A percentile compares a stretch with the other conserved stretches of the same genome.
These are phyloP conservation scores for Colletotrichum lindemuthianum DNA, from an alignment of 2,329 filamentous ascomycete genomes.

Conservation along the genomic window DNA sequence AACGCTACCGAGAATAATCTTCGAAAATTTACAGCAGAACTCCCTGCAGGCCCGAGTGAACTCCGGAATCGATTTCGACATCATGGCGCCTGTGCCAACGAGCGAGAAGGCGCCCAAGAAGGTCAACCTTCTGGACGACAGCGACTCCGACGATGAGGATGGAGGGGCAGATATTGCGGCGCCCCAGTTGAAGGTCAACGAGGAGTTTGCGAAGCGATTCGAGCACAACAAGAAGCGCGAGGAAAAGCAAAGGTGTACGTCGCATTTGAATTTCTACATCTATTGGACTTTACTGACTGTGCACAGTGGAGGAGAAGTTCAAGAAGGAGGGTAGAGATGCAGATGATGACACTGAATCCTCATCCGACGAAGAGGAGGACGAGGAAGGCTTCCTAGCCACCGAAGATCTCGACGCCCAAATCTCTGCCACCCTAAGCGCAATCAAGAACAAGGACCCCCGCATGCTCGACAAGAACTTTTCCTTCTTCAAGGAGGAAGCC, in stretches of 20 bases:
- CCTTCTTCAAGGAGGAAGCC: slow-evolving; percentile 73
- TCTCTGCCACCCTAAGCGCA: slow-evolving; percentile 85
- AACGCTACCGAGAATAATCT: slow-evolving; percentile 11
- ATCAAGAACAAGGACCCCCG: slow-evolving; percentile 91
- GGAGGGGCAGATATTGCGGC: slow-evolving; percentile 48
- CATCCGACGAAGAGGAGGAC: slow-evolving; percentile 85
- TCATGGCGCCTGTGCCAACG: slow-evolving; percentile 20
- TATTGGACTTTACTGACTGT: background rate
- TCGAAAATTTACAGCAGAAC: background rate
- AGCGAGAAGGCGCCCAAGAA: slow-evolving; percentile 47
- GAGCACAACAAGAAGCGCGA: slow-evolving; percentile 98
- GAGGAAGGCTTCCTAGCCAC: slow-evolving; percentile 90
- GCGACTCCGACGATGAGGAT: slow-evolving; percentile 59
- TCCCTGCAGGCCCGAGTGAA: background rate
- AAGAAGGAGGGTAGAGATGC: slow-evolving; percentile 58
- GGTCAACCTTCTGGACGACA: slow-evolving; percentile 66
- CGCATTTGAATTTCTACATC: background rate
- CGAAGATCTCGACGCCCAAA: slow-evolving; percentile 84
- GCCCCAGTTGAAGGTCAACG: slow-evolving; percentile 80
- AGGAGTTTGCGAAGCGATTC: slow-evolving; percentile 88
- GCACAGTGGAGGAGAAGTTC: slow-evolving; percentile 87
- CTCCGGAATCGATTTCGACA: background rate
- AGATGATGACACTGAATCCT: slow-evolving; percentile 67
- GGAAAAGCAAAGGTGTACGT: slow-evolving; percentile 76
- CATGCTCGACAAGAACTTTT: slow-evolving; percentile 83